These are phyloP conservation scores for Starmerella vaccinii DNA, from an alignment of 805 yeast species.

Conservation along the genomic window DNA sequence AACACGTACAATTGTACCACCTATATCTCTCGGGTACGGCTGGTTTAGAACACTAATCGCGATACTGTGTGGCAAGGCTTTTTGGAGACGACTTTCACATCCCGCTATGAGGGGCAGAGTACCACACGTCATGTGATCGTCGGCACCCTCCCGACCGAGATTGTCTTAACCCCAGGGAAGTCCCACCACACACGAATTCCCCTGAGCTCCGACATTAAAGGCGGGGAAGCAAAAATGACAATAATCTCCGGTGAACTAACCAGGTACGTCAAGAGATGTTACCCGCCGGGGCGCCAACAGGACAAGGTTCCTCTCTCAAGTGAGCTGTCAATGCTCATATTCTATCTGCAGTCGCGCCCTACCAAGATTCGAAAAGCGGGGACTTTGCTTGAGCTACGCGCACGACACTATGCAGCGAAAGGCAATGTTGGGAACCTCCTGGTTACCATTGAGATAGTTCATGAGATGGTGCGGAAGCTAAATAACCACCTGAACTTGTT, in stretches of 20 bases:
- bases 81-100: not conserved
- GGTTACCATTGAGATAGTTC: conserved; percentile 65
- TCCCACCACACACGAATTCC: not conserved
- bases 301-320: conserved; percentile 91
- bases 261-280: conserved; percentile 78
- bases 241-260: conserved; percentile 28
- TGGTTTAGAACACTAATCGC: no score
- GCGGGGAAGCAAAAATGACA: not conserved
- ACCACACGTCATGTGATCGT: not conserved
- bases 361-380: conserved; percentile 84
- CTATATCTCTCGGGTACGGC: no score
- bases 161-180: not conserved
- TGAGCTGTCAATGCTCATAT: conserved; percentile 75
- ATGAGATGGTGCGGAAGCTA: conserved; percentile 63
- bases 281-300: conserved; percentile 75
- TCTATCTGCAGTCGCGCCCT: conserved; percentile 82
- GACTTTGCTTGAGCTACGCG: conserved; percentile 51
- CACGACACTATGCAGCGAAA: conserved; percentile 49
- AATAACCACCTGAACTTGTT: conserved; percentile 74
- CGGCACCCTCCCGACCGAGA: not conserved
- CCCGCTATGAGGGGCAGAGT: not conserved
- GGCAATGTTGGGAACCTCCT: conserved; percentile 67
- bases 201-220: not conserved
- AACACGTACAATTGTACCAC: no score
- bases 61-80: not conserved